Percentiles rank a stretch among this genome's conserved stretches.
phyloP scores from a whole-genome alignment of 2,329 filamentous ascomycete species.

The Penicillium sp. region DNA sequence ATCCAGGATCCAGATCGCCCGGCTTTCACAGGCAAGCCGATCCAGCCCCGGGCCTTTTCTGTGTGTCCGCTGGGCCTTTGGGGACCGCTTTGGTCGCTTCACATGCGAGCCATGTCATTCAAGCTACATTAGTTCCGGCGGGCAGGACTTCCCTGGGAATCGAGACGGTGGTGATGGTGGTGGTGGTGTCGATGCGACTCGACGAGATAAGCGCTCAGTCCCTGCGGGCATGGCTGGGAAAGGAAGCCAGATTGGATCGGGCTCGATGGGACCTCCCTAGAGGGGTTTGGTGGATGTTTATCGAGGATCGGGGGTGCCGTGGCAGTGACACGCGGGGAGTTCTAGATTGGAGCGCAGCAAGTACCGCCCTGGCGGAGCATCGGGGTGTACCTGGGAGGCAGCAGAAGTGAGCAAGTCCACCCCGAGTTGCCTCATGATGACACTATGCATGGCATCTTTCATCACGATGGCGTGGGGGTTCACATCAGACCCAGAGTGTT shows the following conservation, averaged over 20 bases:
- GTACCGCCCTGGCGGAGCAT: no score
- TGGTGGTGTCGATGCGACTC: slow-evolving; percentile 17
- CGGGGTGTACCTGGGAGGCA: not conserved
- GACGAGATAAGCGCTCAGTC: slow-evolving; percentile 24
- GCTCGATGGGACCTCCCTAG: no score
- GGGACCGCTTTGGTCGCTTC: slow-evolving; percentile 21
- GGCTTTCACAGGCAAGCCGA: no score
- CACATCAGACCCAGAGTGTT: not conserved
- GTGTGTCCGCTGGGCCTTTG: no score
- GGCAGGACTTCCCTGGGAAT: slow-evolving; percentile 13
- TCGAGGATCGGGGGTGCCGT: slow-evolving; percentile 1
- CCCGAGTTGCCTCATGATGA: slow-evolving; percentile 19
- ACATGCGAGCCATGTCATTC: slow-evolving; percentile 24
- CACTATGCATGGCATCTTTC: slow-evolving; percentile 18
- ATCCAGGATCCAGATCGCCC: no score
- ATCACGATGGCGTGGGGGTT: slow-evolving; percentile 20
- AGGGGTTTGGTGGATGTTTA: no score
- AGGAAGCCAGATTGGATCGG: not conserved
- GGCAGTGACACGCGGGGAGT: not conserved
- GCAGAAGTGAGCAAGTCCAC: not conserved
- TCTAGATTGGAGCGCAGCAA: no score
- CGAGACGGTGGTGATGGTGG: slow-evolving; percentile 10
- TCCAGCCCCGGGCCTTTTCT: not conserved
- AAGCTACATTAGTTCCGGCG: slow-evolving; percentile 18
- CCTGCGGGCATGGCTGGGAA: not conserved